Conservation (phyloP, 108 stramenopile genomes). For the Discostella pseudostelligera region DNA sequence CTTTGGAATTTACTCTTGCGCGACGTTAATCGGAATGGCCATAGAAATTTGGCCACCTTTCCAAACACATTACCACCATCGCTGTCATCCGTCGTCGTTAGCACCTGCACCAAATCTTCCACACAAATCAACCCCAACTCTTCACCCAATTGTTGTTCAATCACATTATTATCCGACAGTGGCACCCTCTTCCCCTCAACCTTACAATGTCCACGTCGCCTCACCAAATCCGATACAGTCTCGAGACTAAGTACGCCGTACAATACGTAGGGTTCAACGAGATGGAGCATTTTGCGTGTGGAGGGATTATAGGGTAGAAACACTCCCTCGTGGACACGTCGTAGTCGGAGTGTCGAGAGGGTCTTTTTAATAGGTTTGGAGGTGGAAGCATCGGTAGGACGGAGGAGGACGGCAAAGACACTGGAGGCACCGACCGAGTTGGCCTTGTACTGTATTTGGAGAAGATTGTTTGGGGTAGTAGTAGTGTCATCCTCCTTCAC, state of each 20-base stretch:
- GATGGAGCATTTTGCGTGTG: conserved; percentile 63
- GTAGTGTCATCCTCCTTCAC: conserved; percentile 18
- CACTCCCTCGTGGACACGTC: conserved; percentile 68
- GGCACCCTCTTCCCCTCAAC: conserved; percentile 74
- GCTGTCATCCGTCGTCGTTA: conserved; percentile 46
- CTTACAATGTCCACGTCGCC: conserved; percentile 65
- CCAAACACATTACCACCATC: conserved; percentile 41
- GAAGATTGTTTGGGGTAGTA: conserved; percentile 18
- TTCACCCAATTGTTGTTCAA: conserved; percentile 76
- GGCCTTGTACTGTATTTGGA: conserved; percentile 60
- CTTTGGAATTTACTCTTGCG: conserved; percentile 78
- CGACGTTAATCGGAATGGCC: conserved; percentile 75
- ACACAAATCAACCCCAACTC: conserved; percentile 76
- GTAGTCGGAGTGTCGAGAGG: conserved; percentile 58
- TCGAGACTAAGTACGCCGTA: conserved; percentile 73
- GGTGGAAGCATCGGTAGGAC: conserved; percentile 49
- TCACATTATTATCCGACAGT: conserved; percentile 79
- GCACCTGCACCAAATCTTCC: conserved; percentile 85
- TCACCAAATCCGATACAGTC: conserved; percentile 75
- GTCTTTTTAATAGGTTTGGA: conserved; percentile 55
- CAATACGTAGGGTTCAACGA: conserved; percentile 82
- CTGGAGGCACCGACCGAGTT: conserved; percentile 71
- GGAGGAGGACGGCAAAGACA: conserved; percentile 79
- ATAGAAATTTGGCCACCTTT: conserved; percentile 59
- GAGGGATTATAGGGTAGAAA: conserved; percentile 67